A percentile compares a stretch with the other conserved stretches of the same genome.
These are phyloP conservation scores for Aspergillus fijiensis DNA, from an alignment of 2,329 filamentous ascomycete genomes.

Conservation along the genomic window DNA sequence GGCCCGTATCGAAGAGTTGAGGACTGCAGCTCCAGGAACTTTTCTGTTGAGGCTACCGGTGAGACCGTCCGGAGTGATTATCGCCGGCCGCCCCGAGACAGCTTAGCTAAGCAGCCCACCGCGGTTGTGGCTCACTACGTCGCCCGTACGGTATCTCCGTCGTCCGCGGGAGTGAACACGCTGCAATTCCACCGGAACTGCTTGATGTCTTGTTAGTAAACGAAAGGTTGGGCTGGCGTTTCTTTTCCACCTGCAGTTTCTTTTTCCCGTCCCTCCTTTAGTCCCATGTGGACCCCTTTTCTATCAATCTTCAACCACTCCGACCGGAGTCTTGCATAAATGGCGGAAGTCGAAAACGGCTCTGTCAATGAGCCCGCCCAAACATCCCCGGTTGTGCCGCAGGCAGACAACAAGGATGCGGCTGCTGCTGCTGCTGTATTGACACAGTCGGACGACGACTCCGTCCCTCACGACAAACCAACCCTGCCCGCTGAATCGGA, in stretches of 20 bases:
- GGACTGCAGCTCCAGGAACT: conserved; percentile 34
- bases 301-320: conserved; percentile 28
- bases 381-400: conserved; percentile 25
- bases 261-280: conserved; percentile 22
- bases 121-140: conserved; percentile 20
- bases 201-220: not conserved
- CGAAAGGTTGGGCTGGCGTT: conserved; percentile 4
- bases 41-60: conserved; percentile 46
- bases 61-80: conserved; percentile 34
- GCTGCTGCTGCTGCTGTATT: conserved; percentile 25
- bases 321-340: conserved; percentile 41
- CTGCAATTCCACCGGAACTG: conserved; percentile 19
- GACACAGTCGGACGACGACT: conserved; percentile 26
- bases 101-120: not conserved
- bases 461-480: conserved; percentile 35
- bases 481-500: conserved; percentile 28
- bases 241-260: conserved; percentile 16
- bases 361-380: conserved; percentile 32
- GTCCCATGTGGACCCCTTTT: conserved; percentile 31
- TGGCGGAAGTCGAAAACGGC: conserved; percentile 43
- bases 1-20: conserved; percentile 32
- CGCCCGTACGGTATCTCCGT: conserved; percentile 23
- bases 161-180: conserved; percentile 32
- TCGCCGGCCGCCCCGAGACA: conserved; percentile 23
- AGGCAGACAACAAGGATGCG: conserved; percentile 30